phyloP scores from a whole-genome alignment of 768 basidiomycete genomes.

The Rhizopogon vulgaris region DNA sequence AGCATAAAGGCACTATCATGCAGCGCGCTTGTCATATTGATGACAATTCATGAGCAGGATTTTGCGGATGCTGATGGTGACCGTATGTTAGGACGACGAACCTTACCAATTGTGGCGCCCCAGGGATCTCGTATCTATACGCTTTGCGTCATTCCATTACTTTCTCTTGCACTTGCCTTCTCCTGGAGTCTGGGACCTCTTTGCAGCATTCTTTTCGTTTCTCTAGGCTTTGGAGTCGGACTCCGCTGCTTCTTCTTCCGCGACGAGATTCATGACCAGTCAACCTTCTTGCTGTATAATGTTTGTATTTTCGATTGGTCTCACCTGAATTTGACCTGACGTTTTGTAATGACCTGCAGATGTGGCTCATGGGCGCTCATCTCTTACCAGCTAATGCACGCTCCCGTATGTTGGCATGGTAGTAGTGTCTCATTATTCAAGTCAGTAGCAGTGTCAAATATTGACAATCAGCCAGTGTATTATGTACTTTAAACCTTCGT shows the following conservation, averaged over 20 bases:
- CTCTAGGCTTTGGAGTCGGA: constrained; percentile 9
- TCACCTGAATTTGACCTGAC: not conserved
- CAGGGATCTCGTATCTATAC: constrained; percentile 13
- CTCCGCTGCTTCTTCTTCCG: constrained; percentile 13
- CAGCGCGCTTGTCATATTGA: constrained; percentile 26
- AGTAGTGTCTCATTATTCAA: no score
- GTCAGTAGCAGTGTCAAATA: no score
- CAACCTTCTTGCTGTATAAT: constrained; percentile 11
- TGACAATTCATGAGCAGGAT: constrained; percentile 33
- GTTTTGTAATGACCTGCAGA: constrained; percentile 5
- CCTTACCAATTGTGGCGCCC: constrained; percentile 21
- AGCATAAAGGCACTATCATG: constrained; percentile 16
- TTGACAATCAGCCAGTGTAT: no score
- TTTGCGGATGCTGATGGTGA: constrained; percentile 29
- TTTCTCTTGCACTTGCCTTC: constrained; percentile 6
- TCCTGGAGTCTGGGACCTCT: constrained; percentile 10
- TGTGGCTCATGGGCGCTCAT: constrained; percentile 25
- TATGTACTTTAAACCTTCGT: no score
- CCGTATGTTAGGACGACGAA: constrained; percentile 20
- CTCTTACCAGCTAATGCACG: constrained; percentile 12
- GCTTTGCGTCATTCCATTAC: constrained; percentile 8
- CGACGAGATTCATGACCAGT: constrained; percentile 4
- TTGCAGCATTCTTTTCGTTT: constrained; percentile 6
- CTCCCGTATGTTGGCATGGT: no score
- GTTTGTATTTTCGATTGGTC: not conserved